phyloP scores from a whole-genome alignment of 306 rosid genomes.

The Gastrolobium villosum region DNA sequence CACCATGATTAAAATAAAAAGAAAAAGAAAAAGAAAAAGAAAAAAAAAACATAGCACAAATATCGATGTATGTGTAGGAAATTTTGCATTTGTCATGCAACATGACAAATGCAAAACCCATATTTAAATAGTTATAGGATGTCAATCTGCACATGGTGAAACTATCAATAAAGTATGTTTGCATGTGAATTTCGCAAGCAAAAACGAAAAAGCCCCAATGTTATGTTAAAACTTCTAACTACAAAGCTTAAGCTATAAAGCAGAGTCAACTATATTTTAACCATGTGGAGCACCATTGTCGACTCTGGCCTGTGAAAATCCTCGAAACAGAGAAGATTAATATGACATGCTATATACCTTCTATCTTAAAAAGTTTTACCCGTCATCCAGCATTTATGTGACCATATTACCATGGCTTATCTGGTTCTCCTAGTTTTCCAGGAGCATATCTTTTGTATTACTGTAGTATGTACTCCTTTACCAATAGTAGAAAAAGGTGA shows the following conservation, averaged over 20 bases:
- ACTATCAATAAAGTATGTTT: neutral
- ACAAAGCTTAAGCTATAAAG: neutral
- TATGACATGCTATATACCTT: neutral
- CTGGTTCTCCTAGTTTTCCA: slow-evolving; percentile 15
- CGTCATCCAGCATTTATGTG: slow-evolving; percentile 5
- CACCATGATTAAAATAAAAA: too few relatives aligned
- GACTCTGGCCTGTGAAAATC: neutral
- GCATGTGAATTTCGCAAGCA: neutral
- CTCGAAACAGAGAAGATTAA: slow-evolving; percentile 13
- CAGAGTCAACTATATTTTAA: slow-evolving; percentile 15
- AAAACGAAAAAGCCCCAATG: neutral
- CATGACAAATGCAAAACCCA: too few relatives aligned
- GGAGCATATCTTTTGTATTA: too few relatives aligned
- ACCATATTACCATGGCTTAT: neutral
- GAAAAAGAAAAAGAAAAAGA: too few relatives aligned
- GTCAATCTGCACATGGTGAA: slow-evolving; percentile 1
- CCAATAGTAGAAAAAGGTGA: too few relatives aligned
- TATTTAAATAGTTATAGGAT: neutral
- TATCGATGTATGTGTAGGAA: too few relatives aligned
- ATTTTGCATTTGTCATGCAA: too few relatives aligned
- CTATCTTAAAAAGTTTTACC: neutral
- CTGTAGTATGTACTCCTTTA: too few relatives aligned
- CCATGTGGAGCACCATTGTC: neutral
- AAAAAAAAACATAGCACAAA: too few relatives aligned
- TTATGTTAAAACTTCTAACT: neutral